Evolutionary conservation across 305 asterid species (phyloP).

Genomic region (Rubia occidens): DNA sequence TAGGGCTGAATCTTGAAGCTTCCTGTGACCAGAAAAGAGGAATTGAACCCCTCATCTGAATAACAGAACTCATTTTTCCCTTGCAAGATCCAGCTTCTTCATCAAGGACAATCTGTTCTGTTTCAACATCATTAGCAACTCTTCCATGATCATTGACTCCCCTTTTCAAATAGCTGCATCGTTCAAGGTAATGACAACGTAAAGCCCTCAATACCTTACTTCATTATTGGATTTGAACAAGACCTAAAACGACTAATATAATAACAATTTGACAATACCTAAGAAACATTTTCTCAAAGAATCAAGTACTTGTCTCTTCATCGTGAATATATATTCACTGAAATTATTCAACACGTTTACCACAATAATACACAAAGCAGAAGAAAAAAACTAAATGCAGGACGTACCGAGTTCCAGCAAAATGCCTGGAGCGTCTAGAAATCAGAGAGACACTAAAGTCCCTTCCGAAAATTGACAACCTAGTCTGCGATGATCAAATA

Average conservation of each 20-base stretch:
- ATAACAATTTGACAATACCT: not conserved
- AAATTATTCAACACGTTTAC: not conserved
- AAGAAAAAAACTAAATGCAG: not conserved
- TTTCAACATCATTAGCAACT: constrained; percentile 98
- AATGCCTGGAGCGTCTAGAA: constrained; percentile 97
- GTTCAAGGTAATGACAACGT: constrained; percentile 17
- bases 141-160: constrained; percentile 98
- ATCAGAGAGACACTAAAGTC: constrained; percentile 76
- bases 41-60: constrained; percentile 98
- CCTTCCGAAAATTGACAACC: constrained; percentile 85
- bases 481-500: constrained; percentile 45
- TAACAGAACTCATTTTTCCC: constrained; percentile 97
- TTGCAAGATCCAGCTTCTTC: constrained; percentile 96
- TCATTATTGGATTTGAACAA: not conserved
- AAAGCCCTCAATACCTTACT: not conserved
- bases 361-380: not conserved
- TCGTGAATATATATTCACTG: not conserved
- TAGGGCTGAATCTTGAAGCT: constrained; percentile 98
- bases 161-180: constrained; percentile 80
- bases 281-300: no score
- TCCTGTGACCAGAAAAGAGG: constrained; percentile 99
- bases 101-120: constrained; percentile 88
- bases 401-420: constrained; percentile 96
- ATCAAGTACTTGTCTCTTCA: not conserved
- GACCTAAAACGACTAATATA: not conserved